Evolutionary conservation across 345 rosid species (phyloP), one percentile per base, ranked within the genome.

Genomic region (Boechera retrofracta): DNA sequence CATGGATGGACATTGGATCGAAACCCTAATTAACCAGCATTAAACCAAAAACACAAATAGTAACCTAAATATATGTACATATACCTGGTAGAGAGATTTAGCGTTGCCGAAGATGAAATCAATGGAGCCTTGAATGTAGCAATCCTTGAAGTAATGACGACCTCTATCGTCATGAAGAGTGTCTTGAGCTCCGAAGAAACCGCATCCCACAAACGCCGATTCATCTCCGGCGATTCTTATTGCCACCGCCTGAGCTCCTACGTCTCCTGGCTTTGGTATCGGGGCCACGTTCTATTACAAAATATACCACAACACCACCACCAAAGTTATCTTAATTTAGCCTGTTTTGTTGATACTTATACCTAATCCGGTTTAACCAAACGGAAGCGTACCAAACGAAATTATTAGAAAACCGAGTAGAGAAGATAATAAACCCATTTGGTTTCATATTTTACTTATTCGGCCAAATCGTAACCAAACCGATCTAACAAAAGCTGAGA

Each of bases 111-210:
- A 92, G 49, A 94, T 87, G 85, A 94, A 92, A 76, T 95, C 98
- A 59, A 95, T 95, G 35, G 99, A 92, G 24, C 99, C 98, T 81
- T 94, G 98, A 53, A 94, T 90, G 48, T 89, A 89, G 62, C 99
- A 94, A 57, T 94, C 94, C 80, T 80, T 91, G 70, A 91, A 94
- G 80, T 87, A 91, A 77, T 94, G 98, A 21, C 98, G 94, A 49
- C 97, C 98, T 31, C 45, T 75, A 28, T 94, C 99, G 28, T 92
- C 98, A 71, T 90, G 99, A 61, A 94, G 97, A 1, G 98, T 94
- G 74, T 94, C 98, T 82, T 94, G 99, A 63, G 98, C 97, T 77
- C 99, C 99, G 21, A 89, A 90, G 85, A 94, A 94, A 51, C 98
- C 97, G 47, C 99, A 94, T 2, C 98, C 97, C 67, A 81, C 73